These are phyloP conservation scores for Penicillium sp. DNA, from an alignment of 2,329 filamentous ascomycete species.

Conservation along the genomic window DNA sequence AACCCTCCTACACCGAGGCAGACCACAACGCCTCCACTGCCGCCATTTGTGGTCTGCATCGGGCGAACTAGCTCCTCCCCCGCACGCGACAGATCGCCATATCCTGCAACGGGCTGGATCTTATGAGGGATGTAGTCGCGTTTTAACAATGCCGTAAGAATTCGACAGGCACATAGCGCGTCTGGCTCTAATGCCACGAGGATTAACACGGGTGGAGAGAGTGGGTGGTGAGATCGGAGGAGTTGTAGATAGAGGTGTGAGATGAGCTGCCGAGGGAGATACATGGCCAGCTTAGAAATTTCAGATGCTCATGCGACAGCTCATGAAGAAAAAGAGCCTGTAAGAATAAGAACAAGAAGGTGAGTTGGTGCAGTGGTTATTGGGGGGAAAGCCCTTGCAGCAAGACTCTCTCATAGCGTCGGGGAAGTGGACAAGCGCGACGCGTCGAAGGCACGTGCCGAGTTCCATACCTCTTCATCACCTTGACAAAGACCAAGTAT, in stretches of 20 bases:
- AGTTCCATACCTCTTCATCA: conserved; percentile 23
- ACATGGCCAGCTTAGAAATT: conserved; percentile 59
- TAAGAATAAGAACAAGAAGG: conserved; percentile 15
- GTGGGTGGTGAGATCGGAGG: conserved; percentile 78
- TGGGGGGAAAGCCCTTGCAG: conserved; percentile 16
- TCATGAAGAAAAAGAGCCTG: conserved; percentile 18
- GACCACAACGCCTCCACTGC: conserved; percentile 81
- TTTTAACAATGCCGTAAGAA: conserved; percentile 87
- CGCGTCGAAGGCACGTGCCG: conserved; percentile 28
- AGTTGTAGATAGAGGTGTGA: conserved; percentile 90
- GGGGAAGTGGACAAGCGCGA: conserved; percentile 22
- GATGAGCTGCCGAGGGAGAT: conserved; percentile 85
- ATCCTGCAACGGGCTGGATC: conserved; percentile 90
- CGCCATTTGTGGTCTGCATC: conserved; percentile 81
- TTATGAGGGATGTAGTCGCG: conserved; percentile 98
- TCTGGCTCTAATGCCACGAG: conserved; percentile 93
- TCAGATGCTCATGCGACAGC: conserved; percentile 20
- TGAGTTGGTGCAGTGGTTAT: conserved; percentile 6
- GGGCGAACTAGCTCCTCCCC: conserved; percentile 75
- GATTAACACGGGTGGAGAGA: conserved; percentile 84
- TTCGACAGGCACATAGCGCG: conserved; percentile 90
- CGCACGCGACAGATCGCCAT: conserved; percentile 78
- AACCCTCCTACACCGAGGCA: conserved; percentile 91
- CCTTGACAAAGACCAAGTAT: conserved; percentile 21
- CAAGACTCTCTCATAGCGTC: conserved; percentile 12